These are phyloP conservation scores for Claviceps arundinis DNA, from an alignment of 2,329 filamentous ascomycete genomes.

Conservation along the genomic window DNA sequence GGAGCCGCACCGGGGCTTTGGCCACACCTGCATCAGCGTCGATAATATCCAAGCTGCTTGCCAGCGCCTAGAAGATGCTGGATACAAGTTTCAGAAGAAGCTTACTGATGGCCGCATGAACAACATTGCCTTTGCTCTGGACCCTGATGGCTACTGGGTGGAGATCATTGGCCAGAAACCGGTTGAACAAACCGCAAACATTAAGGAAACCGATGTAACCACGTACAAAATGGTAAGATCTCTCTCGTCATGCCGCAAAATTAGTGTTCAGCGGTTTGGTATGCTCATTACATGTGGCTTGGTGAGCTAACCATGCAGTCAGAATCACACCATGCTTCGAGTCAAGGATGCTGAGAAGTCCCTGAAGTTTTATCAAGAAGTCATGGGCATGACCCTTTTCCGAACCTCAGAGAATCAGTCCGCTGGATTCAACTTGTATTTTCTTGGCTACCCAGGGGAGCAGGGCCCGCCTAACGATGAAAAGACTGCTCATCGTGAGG, in stretches of 20 bases:
- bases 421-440: conserved; percentile 79
- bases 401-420: conserved; percentile 57
- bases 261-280: not conserved
- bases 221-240: conserved; percentile 57
- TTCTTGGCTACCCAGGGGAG: conserved; percentile 63
- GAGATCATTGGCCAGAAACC: conserved; percentile 65
- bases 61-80: conserved; percentile 75
- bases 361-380: conserved; percentile 69
- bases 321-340: conserved; percentile 90
- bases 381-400: conserved; percentile 76
- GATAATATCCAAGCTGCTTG: conserved; percentile 84
- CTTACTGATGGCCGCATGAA: conserved; percentile 77
- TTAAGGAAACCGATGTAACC: conserved; percentile 56
- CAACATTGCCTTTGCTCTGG: conserved; percentile 79
- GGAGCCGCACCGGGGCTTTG: conserved; percentile 75
- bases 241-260: no score
- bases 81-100: conserved; percentile 93
- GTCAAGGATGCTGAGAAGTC: conserved; percentile 70
- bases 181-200: conserved; percentile 57
- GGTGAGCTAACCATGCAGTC: not conserved
- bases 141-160: conserved; percentile 81
- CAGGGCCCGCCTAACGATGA: conserved; percentile 39
- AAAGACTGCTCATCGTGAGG: conserved; percentile 56
- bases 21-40: conserved; percentile 73
- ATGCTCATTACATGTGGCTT: not conserved